Conservation (phyloP, 2,329 filamentous ascomycete species). For the Alternaria postmessia region DNA sequence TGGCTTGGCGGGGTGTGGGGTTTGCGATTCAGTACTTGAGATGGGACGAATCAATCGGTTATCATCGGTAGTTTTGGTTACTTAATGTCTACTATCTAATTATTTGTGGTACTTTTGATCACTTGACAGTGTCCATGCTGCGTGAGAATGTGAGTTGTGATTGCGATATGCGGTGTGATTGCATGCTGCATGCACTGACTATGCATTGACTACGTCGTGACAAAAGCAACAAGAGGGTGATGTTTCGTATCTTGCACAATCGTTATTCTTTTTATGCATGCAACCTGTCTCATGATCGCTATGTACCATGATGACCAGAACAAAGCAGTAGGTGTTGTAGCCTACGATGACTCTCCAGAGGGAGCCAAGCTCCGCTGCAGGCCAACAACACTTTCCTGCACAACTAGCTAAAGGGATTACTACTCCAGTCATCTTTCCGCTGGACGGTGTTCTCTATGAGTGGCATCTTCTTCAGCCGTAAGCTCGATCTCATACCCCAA, state of each 20-base stretch:
- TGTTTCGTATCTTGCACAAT: neutral
- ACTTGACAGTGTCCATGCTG: neutral
- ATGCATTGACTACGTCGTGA: neutral
- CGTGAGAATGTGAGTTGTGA: neutral
- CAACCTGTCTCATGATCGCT: neutral
- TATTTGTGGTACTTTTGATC: conserved; percentile 1
- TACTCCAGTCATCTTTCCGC: too few species aligned
- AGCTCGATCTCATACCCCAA: neutral
- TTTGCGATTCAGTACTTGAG: neutral
- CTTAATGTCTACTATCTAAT: conserved; percentile 4
- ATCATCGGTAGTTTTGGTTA: neutral
- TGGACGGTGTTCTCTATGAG: neutral
- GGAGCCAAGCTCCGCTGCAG: too few species aligned
- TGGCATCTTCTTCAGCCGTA: neutral
- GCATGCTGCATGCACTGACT: neutral
- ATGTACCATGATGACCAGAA: neutral
- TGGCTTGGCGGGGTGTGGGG: conserved; percentile 6
- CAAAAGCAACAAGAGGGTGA: neutral
- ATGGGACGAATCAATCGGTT: neutral
- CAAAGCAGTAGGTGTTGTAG: neutral
- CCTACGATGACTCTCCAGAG: too few species aligned
- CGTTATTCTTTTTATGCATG: neutral
- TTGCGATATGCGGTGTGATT: neutral
- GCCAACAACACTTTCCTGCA: neutral
- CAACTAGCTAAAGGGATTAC: neutral